Base-by-base conservation (phyloP, 2,329 filamentous ascomycete genomes). In the Aspergillus quadricinctus region DNA sequence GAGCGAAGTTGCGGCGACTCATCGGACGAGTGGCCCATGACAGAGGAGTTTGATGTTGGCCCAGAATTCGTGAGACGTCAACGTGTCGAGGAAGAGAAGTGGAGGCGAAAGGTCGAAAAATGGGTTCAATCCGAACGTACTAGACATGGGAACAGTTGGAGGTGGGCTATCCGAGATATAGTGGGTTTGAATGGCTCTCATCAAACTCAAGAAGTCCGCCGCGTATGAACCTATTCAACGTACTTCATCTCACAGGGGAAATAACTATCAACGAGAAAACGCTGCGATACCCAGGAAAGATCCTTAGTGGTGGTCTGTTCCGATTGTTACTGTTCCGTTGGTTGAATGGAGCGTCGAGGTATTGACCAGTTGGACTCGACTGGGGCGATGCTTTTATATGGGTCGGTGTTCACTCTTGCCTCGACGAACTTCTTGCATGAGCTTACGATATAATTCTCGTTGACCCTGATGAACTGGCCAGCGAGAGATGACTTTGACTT, bases 11-110 rank as follows among this genome's bases (percentile, higher is more conserved):
- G 72, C 52, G 75, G 74, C 49, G 77, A 78, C 54, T 75, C 74
- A 7, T 76, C 74, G 56, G 88, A 92, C 66, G 88, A 92, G 68
- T 93, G 90, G 82, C 84, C 90, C 50, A 89, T 97, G 11, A 91
- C 91, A 52, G 94, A 99, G 74, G 94, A 99, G 71, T 99, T 99
- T 67, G 94, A 99, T 70, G 91, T 99, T 55, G 94, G 94, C 0
- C 94, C 93, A 3, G 91, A 95, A 72, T 99, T 97, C 69, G 87
- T 97, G 61, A 83, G 88, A 65, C 82, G 92, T 61, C 93, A 97
- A 70, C 83, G 89, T 57, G 91, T 93, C 67, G 94, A 99, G 75
- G 94, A 99, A 76, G 88, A 90, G 49, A 83, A 90, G 59, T 99
- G 94, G 94, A 83, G 88, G 64, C 87, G 87, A 72, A 93, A 92